Base-by-base conservation (phyloP, 805 yeast genomes). In the Wickerhamomyces mucosus region DNA sequence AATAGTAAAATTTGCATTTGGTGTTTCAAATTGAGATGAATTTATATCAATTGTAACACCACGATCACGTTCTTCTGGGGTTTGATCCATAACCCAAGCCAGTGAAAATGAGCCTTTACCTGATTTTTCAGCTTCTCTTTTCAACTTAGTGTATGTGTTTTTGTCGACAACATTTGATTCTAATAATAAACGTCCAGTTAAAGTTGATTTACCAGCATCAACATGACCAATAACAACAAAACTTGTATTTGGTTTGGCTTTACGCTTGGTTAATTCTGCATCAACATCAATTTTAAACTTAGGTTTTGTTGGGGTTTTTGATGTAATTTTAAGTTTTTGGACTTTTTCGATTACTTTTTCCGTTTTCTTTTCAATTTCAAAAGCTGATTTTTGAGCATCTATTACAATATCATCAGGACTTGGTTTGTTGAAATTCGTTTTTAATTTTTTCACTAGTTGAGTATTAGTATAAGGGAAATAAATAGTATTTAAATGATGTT, bases 191-290 rank as follows among this genome's bases (percentile, higher is more conserved):
- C 88, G 95, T 65, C 96, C 96, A 63, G 97, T 88, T 66, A 96
- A 82, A 59, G 97, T 88, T 43, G 96, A 89, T 72, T 84, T 82
- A 65, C 89, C 89, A 58, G 96, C 89, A 74, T 89, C 97, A 94
- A 89, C 97, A 89, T 89, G 97, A 65, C 97, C 97, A 70, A 89
- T 89, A 60, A 89, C 96, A 67, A 92, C 97, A 73, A 89, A 92
- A 85, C 88, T 86, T 69, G 85, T 80, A 77, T 86, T 95, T 68
- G 76, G 67, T 80, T 88, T 88, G 55, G 75, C 86, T 66, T 82
- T 80, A 74, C 95, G 94, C 86, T 60, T 44, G 2, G 40, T 30
- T 20, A 36, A 35, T 23, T 45, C 41, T 8, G 27, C 26, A 14
- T 41, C 42, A 3, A 48, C 34, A 21, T 54, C 53, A 25, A 60